phyloP scores from a whole-genome alignment of 768 basidiomycete species.

The Hygrocybe coccinea region DNA sequence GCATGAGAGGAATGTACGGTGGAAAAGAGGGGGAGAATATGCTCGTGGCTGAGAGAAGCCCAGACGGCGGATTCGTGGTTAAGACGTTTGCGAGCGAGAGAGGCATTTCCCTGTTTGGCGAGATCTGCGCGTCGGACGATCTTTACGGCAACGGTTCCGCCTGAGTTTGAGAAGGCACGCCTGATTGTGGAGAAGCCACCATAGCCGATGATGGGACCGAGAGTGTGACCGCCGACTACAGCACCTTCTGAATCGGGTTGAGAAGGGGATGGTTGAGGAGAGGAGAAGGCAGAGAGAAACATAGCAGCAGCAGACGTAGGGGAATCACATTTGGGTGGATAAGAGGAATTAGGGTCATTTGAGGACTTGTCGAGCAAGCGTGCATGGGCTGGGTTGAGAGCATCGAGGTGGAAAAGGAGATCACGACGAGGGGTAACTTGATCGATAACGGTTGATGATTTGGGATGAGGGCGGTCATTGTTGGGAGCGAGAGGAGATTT shows the following conservation, averaged over 20 bases:
- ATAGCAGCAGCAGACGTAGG: slow-evolving; percentile 63
- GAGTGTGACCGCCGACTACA: slow-evolving; percentile 61
- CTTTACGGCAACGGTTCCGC: slow-evolving; percentile 74
- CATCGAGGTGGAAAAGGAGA: too few species aligned
- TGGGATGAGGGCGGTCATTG: too few species aligned
- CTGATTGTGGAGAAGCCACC: slow-evolving; percentile 82
- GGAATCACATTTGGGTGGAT: too few species aligned
- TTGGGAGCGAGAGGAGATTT: too few species aligned
- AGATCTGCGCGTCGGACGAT: slow-evolving; percentile 63
- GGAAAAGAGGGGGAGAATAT: slow-evolving; percentile 80
- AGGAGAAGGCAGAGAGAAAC: slow-evolving; percentile 64
- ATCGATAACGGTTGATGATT: too few species aligned
- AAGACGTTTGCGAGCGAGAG: slow-evolving; percentile 49
- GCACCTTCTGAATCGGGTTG: slow-evolving; percentile 66
- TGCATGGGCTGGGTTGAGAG: too few species aligned
- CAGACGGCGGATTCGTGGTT: slow-evolving; percentile 70
- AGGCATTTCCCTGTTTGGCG: slow-evolving; percentile 46
- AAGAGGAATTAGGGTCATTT: too few species aligned
- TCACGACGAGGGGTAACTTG: too few species aligned
- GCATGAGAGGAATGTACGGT: slow-evolving; percentile 53
- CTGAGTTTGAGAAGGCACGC: slow-evolving; percentile 59
- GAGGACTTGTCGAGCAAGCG: too few species aligned
- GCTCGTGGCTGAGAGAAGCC: slow-evolving; percentile 75
- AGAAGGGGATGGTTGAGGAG: slow-evolving; percentile 29
- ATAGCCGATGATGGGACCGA: slow-evolving; percentile 71